Percentiles rank a stretch among this genome's conserved stretches.
Evolutionary conservation across 176 grass and related monocot species (phyloP).

Genomic region (Alopecurus myosuroides): DNA sequence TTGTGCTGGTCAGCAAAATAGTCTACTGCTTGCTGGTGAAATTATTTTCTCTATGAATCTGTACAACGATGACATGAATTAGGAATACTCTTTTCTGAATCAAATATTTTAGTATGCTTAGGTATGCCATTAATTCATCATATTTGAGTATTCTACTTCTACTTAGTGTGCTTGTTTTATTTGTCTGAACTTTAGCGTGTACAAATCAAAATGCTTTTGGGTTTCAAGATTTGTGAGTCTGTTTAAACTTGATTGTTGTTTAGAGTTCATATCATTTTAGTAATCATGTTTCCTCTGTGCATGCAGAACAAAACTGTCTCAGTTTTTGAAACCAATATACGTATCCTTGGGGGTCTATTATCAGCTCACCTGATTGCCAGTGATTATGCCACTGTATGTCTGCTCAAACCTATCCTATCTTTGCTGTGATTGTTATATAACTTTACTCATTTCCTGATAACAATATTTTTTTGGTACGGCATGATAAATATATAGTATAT

Average conservation of each 20-base stretch:
- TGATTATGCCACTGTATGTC: slow-evolving; percentile 87
- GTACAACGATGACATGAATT: neutral
- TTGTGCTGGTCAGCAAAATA: slow-evolving; percentile 2
- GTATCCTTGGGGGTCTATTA: slow-evolving; percentile 84
- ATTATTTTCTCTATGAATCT: neutral
- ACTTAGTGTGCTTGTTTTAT: neutral
- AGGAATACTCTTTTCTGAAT: neutral
- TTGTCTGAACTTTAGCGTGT: neutral
- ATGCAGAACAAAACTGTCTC: slow-evolving; percentile 96
- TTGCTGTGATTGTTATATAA: neutral
- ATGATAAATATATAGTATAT: neutral
- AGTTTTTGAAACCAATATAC: slow-evolving; percentile 96
- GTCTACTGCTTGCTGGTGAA: slow-evolving; percentile 5
- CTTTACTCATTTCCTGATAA: neutral
- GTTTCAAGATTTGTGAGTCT: neutral
- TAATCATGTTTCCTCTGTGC: slow-evolving; percentile 25
- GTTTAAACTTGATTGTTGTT: slow-evolving; percentile 15
- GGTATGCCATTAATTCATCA: neutral
- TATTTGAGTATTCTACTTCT: neutral
- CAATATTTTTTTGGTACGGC: neutral
- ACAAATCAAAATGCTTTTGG: slow-evolving; percentile 13
- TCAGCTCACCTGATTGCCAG: slow-evolving; percentile 92
- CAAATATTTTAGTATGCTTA: neutral
- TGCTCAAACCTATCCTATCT: neutral
- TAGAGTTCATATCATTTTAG: neutral